A percentile compares a stretch with the other conserved stretches of the same genome.
phyloP scores from a whole-genome alignment of 2,329 filamentous ascomycete genomes.

The Claviceps monticola region DNA sequence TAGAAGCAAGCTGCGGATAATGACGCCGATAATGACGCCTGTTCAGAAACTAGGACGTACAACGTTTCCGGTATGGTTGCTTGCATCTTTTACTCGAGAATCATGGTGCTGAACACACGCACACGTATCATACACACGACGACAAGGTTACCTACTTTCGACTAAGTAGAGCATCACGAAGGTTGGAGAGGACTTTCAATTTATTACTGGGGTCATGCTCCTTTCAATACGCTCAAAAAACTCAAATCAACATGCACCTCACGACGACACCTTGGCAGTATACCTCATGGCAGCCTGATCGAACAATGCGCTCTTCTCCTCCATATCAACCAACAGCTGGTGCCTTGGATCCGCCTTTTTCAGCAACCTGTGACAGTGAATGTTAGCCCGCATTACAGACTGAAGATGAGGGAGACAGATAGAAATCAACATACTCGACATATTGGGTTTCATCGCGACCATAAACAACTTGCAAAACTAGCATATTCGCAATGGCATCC shows the following conservation, averaged over 20 bases:
- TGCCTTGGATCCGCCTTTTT: slow-evolving; percentile 52
- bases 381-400: background rate
- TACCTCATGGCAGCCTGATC: slow-evolving; percentile 80
- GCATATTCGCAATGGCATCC: slow-evolving; percentile 67
- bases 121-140: background rate
- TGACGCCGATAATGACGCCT: no score
- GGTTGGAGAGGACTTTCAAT: no score
- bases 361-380: slow-evolving; percentile 32
- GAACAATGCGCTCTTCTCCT: slow-evolving; percentile 78
- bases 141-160: no score
- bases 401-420: no score
- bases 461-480: slow-evolving; percentile 64
- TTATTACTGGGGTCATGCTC: slow-evolving; percentile 10
- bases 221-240: slow-evolving; percentile 19
- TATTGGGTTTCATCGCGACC: slow-evolving; percentile 58
- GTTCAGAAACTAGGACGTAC: no score
- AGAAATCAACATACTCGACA: slow-evolving; percentile 37
- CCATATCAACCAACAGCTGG: slow-evolving; percentile 56
- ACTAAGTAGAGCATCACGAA: background rate
- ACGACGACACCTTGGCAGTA: slow-evolving; percentile 60
- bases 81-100: no score
- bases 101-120: background rate
- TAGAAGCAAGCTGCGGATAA: no score
- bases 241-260: slow-evolving; percentile 4
- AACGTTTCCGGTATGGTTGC: no score